These are phyloP conservation scores for Amanita subjunquillea DNA, from an alignment of 768 basidiomycete genomes.

Conservation along the genomic window DNA sequence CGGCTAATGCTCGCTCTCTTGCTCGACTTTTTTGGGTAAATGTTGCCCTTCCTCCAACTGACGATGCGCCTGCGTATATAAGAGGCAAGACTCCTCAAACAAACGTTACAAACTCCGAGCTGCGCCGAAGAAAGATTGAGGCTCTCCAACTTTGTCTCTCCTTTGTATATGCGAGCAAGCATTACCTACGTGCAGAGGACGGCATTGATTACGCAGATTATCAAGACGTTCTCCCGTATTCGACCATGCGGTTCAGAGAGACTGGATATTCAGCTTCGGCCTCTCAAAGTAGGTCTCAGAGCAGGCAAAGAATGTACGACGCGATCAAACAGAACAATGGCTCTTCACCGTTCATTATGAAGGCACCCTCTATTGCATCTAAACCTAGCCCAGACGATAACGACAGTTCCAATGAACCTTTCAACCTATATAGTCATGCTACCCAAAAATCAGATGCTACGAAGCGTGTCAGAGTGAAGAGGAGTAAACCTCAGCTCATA, in stretches of 20 bases:
- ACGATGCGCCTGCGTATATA: constrained; percentile 26
- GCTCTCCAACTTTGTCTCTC: constrained; percentile 56
- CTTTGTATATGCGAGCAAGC: constrained; percentile 67
- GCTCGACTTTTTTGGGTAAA: constrained; percentile 74
- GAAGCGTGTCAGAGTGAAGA: constrained; percentile 60
- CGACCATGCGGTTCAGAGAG: constrained; percentile 40
- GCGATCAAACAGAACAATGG: neutral
- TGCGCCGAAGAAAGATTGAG: constrained; percentile 60
- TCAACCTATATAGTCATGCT: neutral
- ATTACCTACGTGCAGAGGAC: constrained; percentile 82
- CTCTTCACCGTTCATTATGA: neutral
- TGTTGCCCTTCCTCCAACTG: constrained; percentile 52
- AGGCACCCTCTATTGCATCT: constrained; percentile 11
- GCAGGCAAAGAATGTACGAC: constrained; percentile 1
- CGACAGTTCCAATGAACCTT: constrained; percentile 7
- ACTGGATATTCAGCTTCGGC: constrained; percentile 24
- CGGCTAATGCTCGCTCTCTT: constrained; percentile 68
- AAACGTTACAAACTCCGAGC: constrained; percentile 36
- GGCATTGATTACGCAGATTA: constrained; percentile 65
- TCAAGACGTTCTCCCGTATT: constrained; percentile 50
- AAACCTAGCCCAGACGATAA: constrained; percentile 19
- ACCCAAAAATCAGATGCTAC: constrained; percentile 33
- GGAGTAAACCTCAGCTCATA: constrained; percentile 49
- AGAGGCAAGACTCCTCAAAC: constrained; percentile 45
- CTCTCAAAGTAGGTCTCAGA: neutral